Percentiles rank a stretch among this genome's conserved stretches.
phyloP scores from a whole-genome alignment of 306 rosid species.

The Arachis stenosperma region DNA sequence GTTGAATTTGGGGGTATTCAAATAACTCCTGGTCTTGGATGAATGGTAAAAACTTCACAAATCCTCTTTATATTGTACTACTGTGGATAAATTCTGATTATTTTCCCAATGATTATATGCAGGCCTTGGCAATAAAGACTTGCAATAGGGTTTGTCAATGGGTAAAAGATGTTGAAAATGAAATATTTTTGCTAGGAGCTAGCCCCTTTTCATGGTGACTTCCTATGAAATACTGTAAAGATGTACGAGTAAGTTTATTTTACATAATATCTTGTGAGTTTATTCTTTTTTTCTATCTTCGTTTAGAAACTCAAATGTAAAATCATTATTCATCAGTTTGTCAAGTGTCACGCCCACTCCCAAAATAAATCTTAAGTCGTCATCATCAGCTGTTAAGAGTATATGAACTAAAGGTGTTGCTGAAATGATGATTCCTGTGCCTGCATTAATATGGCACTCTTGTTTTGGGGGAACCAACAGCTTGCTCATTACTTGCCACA shows the following conservation, averaged over 20 bases:
- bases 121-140: constrained; percentile 88
- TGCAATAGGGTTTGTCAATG: constrained; percentile 97
- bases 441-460: constrained; percentile 9
- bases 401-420: constrained; percentile 18
- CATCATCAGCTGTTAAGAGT: constrained; percentile 17
- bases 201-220: constrained; percentile 98
- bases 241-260: constrained; percentile 53
- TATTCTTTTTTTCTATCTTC: constrained; percentile 12
- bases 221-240: constrained; percentile 49
- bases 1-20: too few species aligned
- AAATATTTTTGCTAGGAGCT: constrained; percentile 92
- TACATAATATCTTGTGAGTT: constrained; percentile 35
- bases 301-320: constrained; percentile 3
- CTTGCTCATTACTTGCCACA: background rate
- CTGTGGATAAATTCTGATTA: constrained; percentile 33
- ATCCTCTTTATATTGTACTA: constrained; percentile 14
- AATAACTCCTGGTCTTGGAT: too few species aligned
- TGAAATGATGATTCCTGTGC: constrained; percentile 10
- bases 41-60: too few species aligned
- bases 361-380: background rate
- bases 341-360: background rate
- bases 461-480: constrained; percentile 10
- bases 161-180: constrained; percentile 94
- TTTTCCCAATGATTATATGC: constrained; percentile 42
- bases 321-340: constrained; percentile 27